Conservation (phyloP, 768 basidiomycete genomes). For the Agrocybe pediades region DNA sequence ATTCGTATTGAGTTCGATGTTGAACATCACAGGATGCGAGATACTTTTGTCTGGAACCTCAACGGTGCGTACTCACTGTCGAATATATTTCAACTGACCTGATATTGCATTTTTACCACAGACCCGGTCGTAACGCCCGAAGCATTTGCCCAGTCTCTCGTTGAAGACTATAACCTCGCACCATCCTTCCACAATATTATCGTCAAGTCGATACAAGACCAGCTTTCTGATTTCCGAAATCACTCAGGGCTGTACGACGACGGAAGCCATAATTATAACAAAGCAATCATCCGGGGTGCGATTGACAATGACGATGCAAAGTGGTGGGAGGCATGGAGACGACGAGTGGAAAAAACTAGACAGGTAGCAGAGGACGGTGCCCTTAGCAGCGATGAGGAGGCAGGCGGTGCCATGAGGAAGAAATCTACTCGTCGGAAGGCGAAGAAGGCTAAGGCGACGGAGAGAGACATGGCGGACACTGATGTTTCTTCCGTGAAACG, state of each 20-base stretch:
- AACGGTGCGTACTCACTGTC: constrained; percentile 66
- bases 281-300: constrained; percentile 53
- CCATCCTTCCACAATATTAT: constrained; percentile 66
- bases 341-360: constrained; percentile 40
- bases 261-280: constrained; percentile 15
- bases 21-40: constrained; percentile 90
- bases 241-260: constrained; percentile 62
- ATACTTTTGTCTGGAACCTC: constrained; percentile 97
- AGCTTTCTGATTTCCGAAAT: constrained; percentile 77
- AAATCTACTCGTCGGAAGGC: constrained; percentile 14
- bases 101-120: constrained; percentile 30
- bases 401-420: constrained; percentile 1
- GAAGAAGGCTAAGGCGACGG: constrained; percentile 12
- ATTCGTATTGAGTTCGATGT: constrained; percentile 97
- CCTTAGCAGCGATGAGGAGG: constrained; percentile 27
- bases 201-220: constrained; percentile 84
- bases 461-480: too few relatives aligned
- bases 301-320: constrained; percentile 49
- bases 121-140: constrained; percentile 91
- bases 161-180: constrained; percentile 87
- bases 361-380: constrained; percentile 11
- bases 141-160: constrained; percentile 83
- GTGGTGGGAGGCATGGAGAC: constrained; percentile 80
- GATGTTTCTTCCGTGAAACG: too few relatives aligned
- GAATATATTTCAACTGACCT: not conserved